Percentiles rank a stretch among this genome's conserved stretches.
Conservation (phyloP, 1,284 basidiomycete genomes). For the Marasmius oreades region DNA sequence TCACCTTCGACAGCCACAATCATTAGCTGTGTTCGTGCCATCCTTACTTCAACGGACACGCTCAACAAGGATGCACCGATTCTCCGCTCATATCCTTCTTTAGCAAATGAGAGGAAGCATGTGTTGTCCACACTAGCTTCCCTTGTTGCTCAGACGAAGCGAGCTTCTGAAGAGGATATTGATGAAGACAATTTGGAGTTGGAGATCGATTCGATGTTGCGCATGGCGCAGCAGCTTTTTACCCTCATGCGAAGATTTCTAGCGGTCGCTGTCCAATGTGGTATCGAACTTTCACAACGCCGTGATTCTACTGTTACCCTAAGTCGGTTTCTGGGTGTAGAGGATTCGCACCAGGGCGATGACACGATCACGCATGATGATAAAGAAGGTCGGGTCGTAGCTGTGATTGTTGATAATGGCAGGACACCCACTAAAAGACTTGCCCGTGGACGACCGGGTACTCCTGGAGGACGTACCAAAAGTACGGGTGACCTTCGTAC, state of each 20-base stretch:
- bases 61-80: conserved; percentile 79
- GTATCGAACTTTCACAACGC: conserved; percentile 67
- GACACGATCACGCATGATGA: conserved; percentile 2
- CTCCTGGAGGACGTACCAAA: conserved; percentile 25
- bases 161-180: conserved; percentile 58
- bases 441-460: conserved; percentile 12
- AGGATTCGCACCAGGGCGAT: background rate
- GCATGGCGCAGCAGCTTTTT: conserved; percentile 71
- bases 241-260: conserved; percentile 69
- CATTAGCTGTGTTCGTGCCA: conserved; percentile 91
- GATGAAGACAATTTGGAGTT: conserved; percentile 47
- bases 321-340: background rate
- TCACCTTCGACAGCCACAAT: conserved; percentile 85
- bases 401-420: conserved; percentile 12
- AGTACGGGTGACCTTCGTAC: conserved; percentile 53
- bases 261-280: conserved; percentile 75
- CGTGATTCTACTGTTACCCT: conserved; percentile 31
- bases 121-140: conserved; percentile 82
- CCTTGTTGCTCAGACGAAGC: conserved; percentile 83
- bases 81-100: conserved; percentile 61
- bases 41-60: conserved; percentile 84
- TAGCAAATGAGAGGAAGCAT: conserved; percentile 78
- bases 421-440: conserved; percentile 32
- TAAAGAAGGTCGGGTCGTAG: background rate
- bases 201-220: conserved; percentile 72